Base-by-base conservation (phyloP, 169 alveolate species). In the Plasmodium reichenowi region DNA sequence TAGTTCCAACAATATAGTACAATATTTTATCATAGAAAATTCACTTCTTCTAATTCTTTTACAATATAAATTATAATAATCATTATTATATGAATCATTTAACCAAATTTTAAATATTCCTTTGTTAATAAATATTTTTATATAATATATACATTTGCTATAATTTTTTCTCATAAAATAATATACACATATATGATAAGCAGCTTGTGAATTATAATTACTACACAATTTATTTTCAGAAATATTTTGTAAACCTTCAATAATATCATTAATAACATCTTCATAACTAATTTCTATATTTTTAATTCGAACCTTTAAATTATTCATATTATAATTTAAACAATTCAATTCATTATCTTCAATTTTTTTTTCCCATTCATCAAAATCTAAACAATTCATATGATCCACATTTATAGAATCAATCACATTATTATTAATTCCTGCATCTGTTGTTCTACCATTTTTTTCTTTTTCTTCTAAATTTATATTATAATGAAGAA, bases 211-310 rank as follows among this genome's bases (percentile, higher is more conserved):
- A 56, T 72, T 86, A 38, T 86, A 86, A 86, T 86, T 70, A 47
- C 66, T 64, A 56, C 87, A 72, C 24, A 47, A 71, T 86, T 86
- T 72, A 86, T 86, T 86, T 29, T 70, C 92, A 43, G 88, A 52
- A 20, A 86, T 71, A 54, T 60, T 60, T 24, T 62, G 24, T 86
- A 86, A 72, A 2, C 92, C 92, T 60, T 86, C 88, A 24, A 86
- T 43, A 47, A 86, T 86, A 60, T 86, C 92, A 38, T 86, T 86
- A 15, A 86, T 24, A 52, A 86, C 88, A 86, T 86, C 92, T 22
- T 60, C 48, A 66, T 86, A 86, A 52, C 47, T 47, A 59, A 86
- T 86, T 86, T 48, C 88, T 15, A 72, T 86, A 52, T 72, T 72
- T 15, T 86, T 86, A 26, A 86, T 86, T 86, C 71, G 47, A 38